Evolutionary conservation across 2,329 filamentous ascomycete genomes (phyloP).

Genomic region (Pseudogymnoascus sp.): DNA sequence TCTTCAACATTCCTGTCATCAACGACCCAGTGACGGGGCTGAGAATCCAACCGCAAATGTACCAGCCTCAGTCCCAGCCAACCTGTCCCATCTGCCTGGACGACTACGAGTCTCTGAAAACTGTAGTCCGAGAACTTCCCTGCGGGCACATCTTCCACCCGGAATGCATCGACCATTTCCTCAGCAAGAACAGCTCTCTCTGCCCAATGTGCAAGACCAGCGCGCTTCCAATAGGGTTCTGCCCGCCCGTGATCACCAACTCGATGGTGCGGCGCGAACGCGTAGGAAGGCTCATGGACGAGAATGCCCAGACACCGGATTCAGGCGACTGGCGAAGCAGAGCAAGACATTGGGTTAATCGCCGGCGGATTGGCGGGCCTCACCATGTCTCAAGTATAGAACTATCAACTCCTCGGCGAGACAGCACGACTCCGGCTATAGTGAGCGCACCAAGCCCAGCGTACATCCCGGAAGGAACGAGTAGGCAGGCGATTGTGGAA

Average conservation of each 20-base stretch:
- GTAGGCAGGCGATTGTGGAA: constrained; percentile 20
- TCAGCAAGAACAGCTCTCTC: constrained; percentile 70
- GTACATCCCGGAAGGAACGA: not conserved
- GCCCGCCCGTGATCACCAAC: constrained; percentile 66
- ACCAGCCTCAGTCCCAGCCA: constrained; percentile 60
- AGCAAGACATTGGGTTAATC: constrained; percentile 17
- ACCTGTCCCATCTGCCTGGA: constrained; percentile 87
- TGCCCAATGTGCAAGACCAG: constrained; percentile 87
- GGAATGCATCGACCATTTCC: constrained; percentile 81
- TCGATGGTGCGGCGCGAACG: constrained; percentile 79
- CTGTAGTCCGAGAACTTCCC: constrained; percentile 74
- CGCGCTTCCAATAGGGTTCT: constrained; percentile 63
- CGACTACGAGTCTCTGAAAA: constrained; percentile 61
- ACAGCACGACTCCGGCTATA: not conserved
- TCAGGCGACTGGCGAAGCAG: constrained; percentile 42
- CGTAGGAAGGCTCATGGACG: constrained; percentile 39
- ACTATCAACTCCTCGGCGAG: not conserved
- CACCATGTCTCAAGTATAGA: constrained; percentile 3
- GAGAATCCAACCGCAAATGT: constrained; percentile 14
- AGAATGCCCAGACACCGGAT: constrained; percentile 27
- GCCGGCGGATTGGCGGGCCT: not conserved
- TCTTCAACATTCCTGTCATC: constrained; percentile 13
- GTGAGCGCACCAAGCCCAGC: not conserved
- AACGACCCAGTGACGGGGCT: constrained; percentile 8
- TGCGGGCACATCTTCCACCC: constrained; percentile 93